Percentiles rank a stretch among this genome's conserved stretches.
Evolutionary conservation across 2,329 filamentous ascomycete species (phyloP).

Genomic region (Cordyceps javanica): DNA sequence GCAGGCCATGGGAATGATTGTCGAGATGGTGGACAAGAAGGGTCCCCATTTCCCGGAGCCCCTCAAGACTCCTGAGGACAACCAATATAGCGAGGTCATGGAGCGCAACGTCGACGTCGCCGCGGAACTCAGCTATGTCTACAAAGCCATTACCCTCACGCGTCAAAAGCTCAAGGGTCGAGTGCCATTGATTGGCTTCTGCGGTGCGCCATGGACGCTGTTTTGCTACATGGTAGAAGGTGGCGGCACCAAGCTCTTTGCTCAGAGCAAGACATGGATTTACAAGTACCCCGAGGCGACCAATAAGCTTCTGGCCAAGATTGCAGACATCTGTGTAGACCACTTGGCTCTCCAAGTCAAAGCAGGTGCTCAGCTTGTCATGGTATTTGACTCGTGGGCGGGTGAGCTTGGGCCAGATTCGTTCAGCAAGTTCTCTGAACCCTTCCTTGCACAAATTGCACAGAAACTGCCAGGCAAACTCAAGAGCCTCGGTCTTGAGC

Average conservation of each 20-base stretch:
- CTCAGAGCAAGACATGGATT: conserved; percentile 92
- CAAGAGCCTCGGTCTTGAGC: conserved; percentile 65
- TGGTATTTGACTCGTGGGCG: conserved; percentile 98
- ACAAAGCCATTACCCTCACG: conserved; percentile 88
- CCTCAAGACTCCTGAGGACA: conserved; percentile 70
- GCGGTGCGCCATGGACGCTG: conserved; percentile 92
- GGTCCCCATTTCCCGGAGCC: conserved; percentile 91
- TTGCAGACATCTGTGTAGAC: conserved; percentile 89
- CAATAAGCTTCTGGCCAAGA: conserved; percentile 80
- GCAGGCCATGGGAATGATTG: conserved; percentile 96
- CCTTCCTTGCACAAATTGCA: conserved; percentile 80
- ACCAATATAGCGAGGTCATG: conserved; percentile 75
- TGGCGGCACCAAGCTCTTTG: conserved; percentile 90
- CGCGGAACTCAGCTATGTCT: conserved; percentile 85
- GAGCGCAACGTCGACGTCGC: conserved; percentile 75
- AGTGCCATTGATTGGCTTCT: conserved; percentile 93
- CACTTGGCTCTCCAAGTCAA: conserved; percentile 88
- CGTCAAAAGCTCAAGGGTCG: conserved; percentile 79
- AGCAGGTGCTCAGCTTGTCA: conserved; percentile 86
- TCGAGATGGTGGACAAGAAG: conserved; percentile 97
- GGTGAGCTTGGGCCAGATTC: conserved; percentile 80
- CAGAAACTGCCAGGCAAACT: conserved; percentile 70
- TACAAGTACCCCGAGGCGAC: conserved; percentile 80
- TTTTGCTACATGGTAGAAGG: conserved; percentile 99
- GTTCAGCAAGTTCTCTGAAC: conserved; percentile 80